Base-by-base conservation (phyloP, 2,329 filamentous ascomycete species). In the Trichoderma sp. region DNA sequence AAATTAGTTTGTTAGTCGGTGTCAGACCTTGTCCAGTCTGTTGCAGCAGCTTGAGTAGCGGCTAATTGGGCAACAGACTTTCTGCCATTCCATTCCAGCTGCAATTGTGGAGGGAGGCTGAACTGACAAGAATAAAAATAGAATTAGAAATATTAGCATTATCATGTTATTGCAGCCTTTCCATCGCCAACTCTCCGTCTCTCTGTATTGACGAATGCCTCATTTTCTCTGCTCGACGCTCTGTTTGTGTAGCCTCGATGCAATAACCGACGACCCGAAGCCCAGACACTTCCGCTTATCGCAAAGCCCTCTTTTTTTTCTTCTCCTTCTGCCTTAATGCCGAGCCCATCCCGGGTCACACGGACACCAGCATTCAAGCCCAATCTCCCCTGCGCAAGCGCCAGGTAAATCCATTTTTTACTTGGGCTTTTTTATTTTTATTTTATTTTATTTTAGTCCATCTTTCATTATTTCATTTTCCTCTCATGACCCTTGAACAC, bases 251-350 rank as follows among this genome's bases (percentile, higher is more conserved):
- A 39, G 35, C 35, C 39, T 45, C 50, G 17, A 32, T 22, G 29
- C 50, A 42, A 56, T 64, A 64, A 64, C 50, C 61, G 61, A 64
- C 50, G 61, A 56, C 35, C 61, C 50, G 61, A 64, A 4, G 39
- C 13, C 34, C 34, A 64, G 9, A 17, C 10, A 22, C 27, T 15
- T 17, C 27, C 32, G 7, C 58, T 19, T 22, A 52, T 52, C 45
- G 22, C 32, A 37, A 37, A 5, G 22, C 22, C 54, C 54, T 39
- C 29, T 29, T 29, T 29, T 29, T 29, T 29, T 29, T 29, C n/a
- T 29, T 39, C 12, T 13, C 22, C 19, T 25, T 25, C 45, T 34
- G n/a, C 13, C 34, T 17, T 13, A 17, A 13, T 32, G 29, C 59
- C 22, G 32, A 35, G 15, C 59, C 17, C 19, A 17, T 22, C 13